Evolutionary conservation across 768 basidiomycete species (phyloP).

Genomic region (Suillus alpinus): DNA sequence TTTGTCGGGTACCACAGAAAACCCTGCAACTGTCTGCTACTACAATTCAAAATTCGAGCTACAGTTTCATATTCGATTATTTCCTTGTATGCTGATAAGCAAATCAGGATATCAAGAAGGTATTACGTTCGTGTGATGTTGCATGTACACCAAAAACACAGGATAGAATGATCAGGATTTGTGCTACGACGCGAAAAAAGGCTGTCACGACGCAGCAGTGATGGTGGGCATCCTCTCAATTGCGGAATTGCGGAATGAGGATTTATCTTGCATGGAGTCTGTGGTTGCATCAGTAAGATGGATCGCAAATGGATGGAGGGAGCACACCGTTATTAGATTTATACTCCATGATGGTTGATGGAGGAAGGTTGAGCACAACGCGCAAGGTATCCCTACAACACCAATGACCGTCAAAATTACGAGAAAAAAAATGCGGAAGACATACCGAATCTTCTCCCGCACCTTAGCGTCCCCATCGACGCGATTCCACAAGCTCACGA

Average conservation of each 20-base stretch:
- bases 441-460: slow-evolving; percentile 80
- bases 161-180: not conserved
- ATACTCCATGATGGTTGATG: slow-evolving; percentile 86
- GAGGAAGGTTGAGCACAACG: slow-evolving; percentile 69
- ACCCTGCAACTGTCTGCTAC: not conserved
- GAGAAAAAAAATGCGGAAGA: slow-evolving; percentile 30
- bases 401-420: not conserved
- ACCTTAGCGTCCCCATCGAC: slow-evolving; percentile 73
- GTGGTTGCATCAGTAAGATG: not conserved
- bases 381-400: slow-evolving; percentile 73
- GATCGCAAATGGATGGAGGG: not conserved
- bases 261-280: slow-evolving; percentile 91
- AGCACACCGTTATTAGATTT: slow-evolving; percentile 84
- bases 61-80: not conserved
- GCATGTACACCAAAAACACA: slow-evolving; percentile 1
- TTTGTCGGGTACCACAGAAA: not conserved
- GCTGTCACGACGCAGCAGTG: slow-evolving; percentile 8
- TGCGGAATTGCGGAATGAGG: slow-evolving; percentile 73
- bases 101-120: slow-evolving; percentile 1
- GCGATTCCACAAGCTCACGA: slow-evolving; percentile 90
- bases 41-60: slow-evolving; percentile 1
- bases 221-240: slow-evolving; percentile 41
- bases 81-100: slow-evolving; percentile 3
- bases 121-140: slow-evolving; percentile 5
- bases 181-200: not conserved